These are phyloP conservation scores for Sphaerosporella brunnea DNA, from an alignment of 495 filamentous ascomycete genomes.

Conservation along the genomic window DNA sequence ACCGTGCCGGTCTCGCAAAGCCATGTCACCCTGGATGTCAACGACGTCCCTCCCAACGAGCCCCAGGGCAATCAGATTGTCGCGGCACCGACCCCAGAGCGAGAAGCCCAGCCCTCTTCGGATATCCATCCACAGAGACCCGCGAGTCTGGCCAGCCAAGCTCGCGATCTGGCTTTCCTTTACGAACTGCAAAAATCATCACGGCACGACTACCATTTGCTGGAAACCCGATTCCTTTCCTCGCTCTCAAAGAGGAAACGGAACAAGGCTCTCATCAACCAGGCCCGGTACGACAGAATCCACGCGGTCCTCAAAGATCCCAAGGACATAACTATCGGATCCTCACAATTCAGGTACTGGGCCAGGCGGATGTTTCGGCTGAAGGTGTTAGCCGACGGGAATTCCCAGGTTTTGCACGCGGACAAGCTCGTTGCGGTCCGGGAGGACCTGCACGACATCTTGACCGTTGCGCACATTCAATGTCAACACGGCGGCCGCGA, in stretches of 20 bases:
- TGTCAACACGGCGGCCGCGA: conserved; percentile 44
- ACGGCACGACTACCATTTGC: conserved; percentile 35
- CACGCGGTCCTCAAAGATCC: conserved; percentile 36
- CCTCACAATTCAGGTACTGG: conserved; percentile 45
- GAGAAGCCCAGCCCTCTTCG: too few species aligned
- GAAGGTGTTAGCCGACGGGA: conserved; percentile 28
- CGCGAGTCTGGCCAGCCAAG: too few species aligned
- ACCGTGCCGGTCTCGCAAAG: too few species aligned
- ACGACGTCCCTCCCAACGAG: too few species aligned
- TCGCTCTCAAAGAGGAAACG: conserved; percentile 39
- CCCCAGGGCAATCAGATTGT: too few species aligned
- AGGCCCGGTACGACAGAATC: conserved; percentile 38
- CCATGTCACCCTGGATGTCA: too few species aligned
- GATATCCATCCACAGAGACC: too few species aligned
- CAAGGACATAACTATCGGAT: conserved; percentile 41
- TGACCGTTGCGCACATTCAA: conserved; percentile 39
- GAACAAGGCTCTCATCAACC: conserved; percentile 41
- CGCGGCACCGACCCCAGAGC: too few species aligned
- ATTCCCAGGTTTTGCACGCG: conserved; percentile 39
- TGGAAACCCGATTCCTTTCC: conserved; percentile 35
- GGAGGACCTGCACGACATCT: conserved; percentile 39
- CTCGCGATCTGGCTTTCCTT: too few species aligned
- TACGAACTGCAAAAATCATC: conserved; percentile 27
- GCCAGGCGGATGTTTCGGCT: conserved; percentile 45
- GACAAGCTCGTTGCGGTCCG: conserved; percentile 42